Base-by-base conservation (phyloP, 176 grass and related monocot genomes). In the Hyparrhenia diplandra region DNA sequence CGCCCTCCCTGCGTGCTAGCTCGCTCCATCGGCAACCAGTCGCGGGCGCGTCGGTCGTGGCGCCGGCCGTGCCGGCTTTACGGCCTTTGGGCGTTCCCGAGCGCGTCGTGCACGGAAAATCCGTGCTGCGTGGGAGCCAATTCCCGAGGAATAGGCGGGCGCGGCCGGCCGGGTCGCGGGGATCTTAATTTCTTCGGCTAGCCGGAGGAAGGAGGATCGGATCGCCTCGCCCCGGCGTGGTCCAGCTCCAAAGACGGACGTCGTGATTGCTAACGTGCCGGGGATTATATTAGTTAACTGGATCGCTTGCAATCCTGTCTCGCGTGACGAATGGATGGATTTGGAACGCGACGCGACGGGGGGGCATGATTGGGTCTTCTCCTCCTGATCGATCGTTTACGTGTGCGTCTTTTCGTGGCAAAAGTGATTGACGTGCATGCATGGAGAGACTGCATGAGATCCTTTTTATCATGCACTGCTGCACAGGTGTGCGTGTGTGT, bases 121-220 rank as follows among this genome's bases (percentile, higher is more conserved):
- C 89, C 92, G 89, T 94, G 80, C 82, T 94, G 89, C 92, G 92
- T 87, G 92, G 68, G 71, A 82, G 83, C 82, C 89, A 89, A 94
- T 89, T 91, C 85, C 92, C 89, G 83, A 94, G 82, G 71, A 60
- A 20, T n/a, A n/a, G n/a, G n/a, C n/a, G 24, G 23, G 5, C 67
- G 67, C 42, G 1, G 0, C 17, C 21, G 58, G n/a, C 75, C 35
- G 37, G 36, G 10, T 24, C 76, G n/a, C n/a, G n/a, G n/a, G n/a
- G n/a, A n/a, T n/a, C n/a, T n/a, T n/a, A n/a, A n/a, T n/a, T n/a
- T n/a, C n/a, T n/a, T n/a, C n/a, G n/a, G n/a, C n/a, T 89, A 82
- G 39, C 62, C 24, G 1, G 21, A 49, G 10, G n/a, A n/a, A n/a
- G n/a, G n/a, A n/a, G n/a, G n/a, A n/a, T n/a, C n/a, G n/a, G n/a